A percentile compares a stretch with the other conserved stretches of the same genome.
Evolutionary conservation across 768 basidiomycete genomes (phyloP).

Genomic region (Chlorophyllum brunneum): DNA sequence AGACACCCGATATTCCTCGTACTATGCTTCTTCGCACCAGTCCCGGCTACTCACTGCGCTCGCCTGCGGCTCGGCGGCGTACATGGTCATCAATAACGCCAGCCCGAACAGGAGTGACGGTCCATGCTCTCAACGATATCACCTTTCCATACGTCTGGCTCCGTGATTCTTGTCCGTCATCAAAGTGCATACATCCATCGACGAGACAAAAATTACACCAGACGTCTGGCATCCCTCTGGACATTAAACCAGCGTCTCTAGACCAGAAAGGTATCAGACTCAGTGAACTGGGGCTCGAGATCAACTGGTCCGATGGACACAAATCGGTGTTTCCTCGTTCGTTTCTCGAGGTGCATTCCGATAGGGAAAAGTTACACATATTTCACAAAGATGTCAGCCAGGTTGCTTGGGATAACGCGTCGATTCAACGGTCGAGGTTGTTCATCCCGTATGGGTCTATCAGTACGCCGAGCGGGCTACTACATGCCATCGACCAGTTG

Average conservation of each 20-base stretch:
- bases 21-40: not conserved
- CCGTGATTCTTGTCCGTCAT: conserved; percentile 70
- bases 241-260: conserved; percentile 40
- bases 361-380: conserved; percentile 24
- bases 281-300: conserved; percentile 39
- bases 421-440: conserved; percentile 38
- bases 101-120: conserved; percentile 24
- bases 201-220: conserved; percentile 75
- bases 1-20: no score
- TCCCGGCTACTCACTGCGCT: not conserved
- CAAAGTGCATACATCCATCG: conserved; percentile 69
- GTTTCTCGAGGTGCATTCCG: conserved; percentile 50
- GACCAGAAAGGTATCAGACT: conserved; percentile 34
- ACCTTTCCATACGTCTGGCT: conserved; percentile 73
- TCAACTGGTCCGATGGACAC: conserved; percentile 59
- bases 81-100: conserved; percentile 27
- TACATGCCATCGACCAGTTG: conserved; percentile 65
- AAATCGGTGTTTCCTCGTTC: conserved; percentile 45
- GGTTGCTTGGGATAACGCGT: conserved; percentile 36
- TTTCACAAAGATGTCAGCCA: conserved; percentile 42
- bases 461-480: conserved; percentile 40
- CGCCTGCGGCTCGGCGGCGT: conserved; percentile 3
- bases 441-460: conserved; percentile 55
- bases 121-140: conserved; percentile 37
- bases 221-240: conserved; percentile 58